Conservation (phyloP, 2,329 filamentous ascomycete species). For the Fusarium tanahbumbuense region DNA sequence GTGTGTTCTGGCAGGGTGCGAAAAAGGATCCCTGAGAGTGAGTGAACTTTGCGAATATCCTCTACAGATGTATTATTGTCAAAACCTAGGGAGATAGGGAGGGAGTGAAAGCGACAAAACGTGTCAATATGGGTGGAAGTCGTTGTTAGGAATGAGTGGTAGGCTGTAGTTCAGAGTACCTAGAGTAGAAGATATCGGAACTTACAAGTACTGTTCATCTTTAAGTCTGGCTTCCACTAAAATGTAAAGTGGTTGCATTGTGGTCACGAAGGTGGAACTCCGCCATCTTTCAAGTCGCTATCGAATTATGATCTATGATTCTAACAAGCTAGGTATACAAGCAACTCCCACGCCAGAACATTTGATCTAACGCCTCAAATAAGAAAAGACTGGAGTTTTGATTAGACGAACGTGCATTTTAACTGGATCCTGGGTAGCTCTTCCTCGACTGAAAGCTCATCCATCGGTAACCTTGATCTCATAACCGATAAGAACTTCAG, state of each 20-base stretch:
- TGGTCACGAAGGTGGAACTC: neutral
- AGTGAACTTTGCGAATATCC: neutral
- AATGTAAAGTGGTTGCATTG: neutral
- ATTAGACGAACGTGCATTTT: neutral
- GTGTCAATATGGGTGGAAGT: neutral
- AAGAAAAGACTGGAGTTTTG: neutral
- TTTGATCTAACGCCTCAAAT: constrained; percentile 7
- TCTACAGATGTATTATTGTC: neutral
- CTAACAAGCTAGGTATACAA: neutral
- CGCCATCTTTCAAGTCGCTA: neutral
- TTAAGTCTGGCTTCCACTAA: neutral
- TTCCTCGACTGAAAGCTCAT: neutral
- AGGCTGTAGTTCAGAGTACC: neutral
- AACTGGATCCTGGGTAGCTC: neutral
- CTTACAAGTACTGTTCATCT: neutral
- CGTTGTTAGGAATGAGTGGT: neutral
- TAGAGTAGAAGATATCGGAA: neutral
- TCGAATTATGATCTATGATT: neutral
- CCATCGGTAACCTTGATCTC: constrained; percentile 71
- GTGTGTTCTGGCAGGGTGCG: neutral
- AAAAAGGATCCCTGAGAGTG: neutral
- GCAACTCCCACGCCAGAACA: neutral
- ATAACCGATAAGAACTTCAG: constrained; percentile 93
- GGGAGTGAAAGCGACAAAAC: neutral
- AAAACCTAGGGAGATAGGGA: neutral